phyloP scores from a whole-genome alignment of 75 land plant genomes.

The Selaginella moellendorffii region DNA sequence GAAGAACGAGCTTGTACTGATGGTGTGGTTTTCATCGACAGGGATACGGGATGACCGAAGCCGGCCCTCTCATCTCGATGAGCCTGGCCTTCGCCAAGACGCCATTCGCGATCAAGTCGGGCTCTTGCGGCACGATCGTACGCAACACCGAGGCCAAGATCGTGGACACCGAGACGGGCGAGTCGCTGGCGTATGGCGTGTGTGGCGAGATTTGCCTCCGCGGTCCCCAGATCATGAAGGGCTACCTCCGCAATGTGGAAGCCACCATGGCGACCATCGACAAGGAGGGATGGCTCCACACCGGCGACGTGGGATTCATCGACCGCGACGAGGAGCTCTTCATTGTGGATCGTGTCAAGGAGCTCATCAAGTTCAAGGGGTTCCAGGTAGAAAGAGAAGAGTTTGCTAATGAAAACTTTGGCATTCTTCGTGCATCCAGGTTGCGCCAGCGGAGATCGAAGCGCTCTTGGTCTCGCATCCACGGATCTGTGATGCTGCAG shows the following conservation, averaged over 20 bases:
- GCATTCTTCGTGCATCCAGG: neutral
- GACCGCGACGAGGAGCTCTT: neutral
- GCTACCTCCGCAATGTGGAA: neutral
- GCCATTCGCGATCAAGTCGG: conserved; percentile 46
- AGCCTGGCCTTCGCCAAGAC: too few relatives aligned
- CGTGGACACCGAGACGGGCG: conserved; percentile 50
- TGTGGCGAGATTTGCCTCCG: conserved; percentile 78
- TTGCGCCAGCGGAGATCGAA: neutral
- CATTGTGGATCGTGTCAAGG: neutral
- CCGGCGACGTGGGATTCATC: neutral
- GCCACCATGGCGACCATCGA: neutral
- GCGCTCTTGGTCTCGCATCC: neutral
- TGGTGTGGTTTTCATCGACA: conserved; percentile 13
- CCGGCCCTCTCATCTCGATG: too few relatives aligned
- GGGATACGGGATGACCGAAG: conserved; percentile 94
- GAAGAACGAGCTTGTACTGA: too few relatives aligned
- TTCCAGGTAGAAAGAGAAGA: neutral
- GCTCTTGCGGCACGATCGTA: conserved; percentile 61
- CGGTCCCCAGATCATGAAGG: conserved; percentile 68
- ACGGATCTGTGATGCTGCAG: neutral
- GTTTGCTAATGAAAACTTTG: neutral
- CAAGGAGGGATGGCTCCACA: neutral
- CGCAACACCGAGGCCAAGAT: conserved; percentile 70
- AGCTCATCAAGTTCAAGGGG: neutral
- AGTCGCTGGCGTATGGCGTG: conserved; percentile 39